Evolutionary conservation across 1,284 basidiomycete species (phyloP).

Genomic region (Volvariella volvacea): DNA sequence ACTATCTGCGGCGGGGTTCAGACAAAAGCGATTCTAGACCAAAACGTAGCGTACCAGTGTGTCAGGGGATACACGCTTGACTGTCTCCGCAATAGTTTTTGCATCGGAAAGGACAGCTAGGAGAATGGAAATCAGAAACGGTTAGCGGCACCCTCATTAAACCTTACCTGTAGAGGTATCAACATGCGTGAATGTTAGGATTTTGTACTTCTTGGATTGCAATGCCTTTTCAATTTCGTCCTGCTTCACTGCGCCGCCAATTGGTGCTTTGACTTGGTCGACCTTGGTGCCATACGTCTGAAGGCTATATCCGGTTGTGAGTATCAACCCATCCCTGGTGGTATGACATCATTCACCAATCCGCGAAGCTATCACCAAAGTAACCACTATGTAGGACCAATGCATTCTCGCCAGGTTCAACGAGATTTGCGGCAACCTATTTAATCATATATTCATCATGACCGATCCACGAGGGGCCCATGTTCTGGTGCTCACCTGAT

Average conservation of each 20-base stretch:
- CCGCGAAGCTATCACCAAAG: neutral
- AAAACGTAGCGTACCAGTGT: conserved; percentile 53
- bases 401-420: conserved; percentile 75
- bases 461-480: too few relatives aligned
- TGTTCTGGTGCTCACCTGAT: conserved; percentile 55
- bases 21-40: neutral
- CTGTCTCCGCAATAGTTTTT: conserved; percentile 70
- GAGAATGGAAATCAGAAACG: neutral
- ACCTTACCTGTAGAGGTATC: conserved; percentile 79
- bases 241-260: conserved; percentile 71
- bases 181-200: conserved; percentile 92
- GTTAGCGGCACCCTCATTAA: neutral
- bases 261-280: conserved; percentile 76
- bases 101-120: conserved; percentile 82
- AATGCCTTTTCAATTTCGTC: conserved; percentile 71
- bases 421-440: conserved; percentile 72
- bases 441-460: conserved; percentile 18
- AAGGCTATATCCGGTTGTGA: conserved; percentile 42
- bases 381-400: conserved; percentile 27
- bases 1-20: conserved; percentile 44
- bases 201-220: conserved; percentile 80
- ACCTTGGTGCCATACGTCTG: conserved; percentile 88
- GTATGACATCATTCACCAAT: neutral
- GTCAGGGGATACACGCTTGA: conserved; percentile 77
- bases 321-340: neutral